A percentile compares a stretch with the other conserved stretches of the same genome.
These are phyloP conservation scores for Plenodomus biglobosus DNA, from an alignment of 2,329 filamentous ascomycete species.

Conservation along the genomic window DNA sequence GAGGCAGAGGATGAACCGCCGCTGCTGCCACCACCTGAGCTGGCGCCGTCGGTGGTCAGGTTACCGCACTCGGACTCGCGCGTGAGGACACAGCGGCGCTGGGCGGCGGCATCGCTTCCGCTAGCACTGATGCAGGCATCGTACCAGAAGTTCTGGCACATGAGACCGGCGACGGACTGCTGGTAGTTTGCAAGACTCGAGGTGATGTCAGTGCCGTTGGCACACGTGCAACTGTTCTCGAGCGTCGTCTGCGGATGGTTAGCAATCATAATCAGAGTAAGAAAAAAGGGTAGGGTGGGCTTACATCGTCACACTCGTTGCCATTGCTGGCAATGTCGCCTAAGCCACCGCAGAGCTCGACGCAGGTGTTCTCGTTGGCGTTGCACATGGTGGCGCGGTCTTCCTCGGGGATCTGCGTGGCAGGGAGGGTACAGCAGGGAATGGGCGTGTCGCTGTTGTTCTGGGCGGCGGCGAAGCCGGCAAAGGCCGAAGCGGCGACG, in stretches of 20 bases:
- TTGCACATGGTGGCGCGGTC: slow-evolving; percentile 57
- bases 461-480: slow-evolving; percentile 50
- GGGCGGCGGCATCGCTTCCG: slow-evolving; percentile 42
- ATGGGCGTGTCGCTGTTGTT: slow-evolving; percentile 45
- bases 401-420: slow-evolving; percentile 43
- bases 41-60: slow-evolving; percentile 39
- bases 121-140: slow-evolving; percentile 45
- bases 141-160: slow-evolving; percentile 57
- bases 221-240: slow-evolving; percentile 60
- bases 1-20: slow-evolving; percentile 22
- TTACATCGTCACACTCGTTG: slow-evolving; percentile 62
- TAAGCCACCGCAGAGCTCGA: slow-evolving; percentile 57
- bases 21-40: slow-evolving; percentile 9
- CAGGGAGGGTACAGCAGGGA: slow-evolving; percentile 48
- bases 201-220: slow-evolving; percentile 56
- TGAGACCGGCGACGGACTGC: slow-evolving; percentile 61
- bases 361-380: slow-evolving; percentile 62
- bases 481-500: slow-evolving; percentile 51
- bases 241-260: slow-evolving; percentile 50
- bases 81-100: slow-evolving; percentile 50
- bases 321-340: slow-evolving; percentile 44
- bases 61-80: slow-evolving; percentile 54
- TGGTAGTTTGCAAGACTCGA: slow-evolving; percentile 50
- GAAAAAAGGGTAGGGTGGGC: slow-evolving; percentile 23
- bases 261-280: slow-evolving; percentile 9